phyloP scores from a whole-genome alignment of 257 asterid genomes.

The Mitragyna speciosa region DNA sequence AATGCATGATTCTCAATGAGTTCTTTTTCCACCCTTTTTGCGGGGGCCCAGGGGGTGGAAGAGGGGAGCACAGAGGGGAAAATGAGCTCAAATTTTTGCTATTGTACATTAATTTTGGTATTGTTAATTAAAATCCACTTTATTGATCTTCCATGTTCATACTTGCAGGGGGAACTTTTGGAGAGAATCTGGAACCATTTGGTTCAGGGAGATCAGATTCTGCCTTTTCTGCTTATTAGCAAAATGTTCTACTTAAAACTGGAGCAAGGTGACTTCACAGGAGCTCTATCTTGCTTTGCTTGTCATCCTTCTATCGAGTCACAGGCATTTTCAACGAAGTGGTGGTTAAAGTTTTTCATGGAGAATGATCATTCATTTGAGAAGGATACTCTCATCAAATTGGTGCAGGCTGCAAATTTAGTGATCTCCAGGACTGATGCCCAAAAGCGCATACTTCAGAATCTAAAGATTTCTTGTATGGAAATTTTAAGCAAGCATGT shows the following conservation, averaged over 20 bases:
- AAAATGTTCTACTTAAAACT: conserved; percentile 67
- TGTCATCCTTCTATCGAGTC: conserved; percentile 47
- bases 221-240: conserved; percentile 51
- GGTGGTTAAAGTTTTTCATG: conserved; percentile 58
- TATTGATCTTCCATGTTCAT: background rate
- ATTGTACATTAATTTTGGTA: background rate
- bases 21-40: too few relatives aligned
- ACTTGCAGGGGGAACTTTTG: conserved; percentile 52
- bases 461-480: conserved; percentile 52
- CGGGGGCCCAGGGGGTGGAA: too few relatives aligned
- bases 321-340: conserved; percentile 55
- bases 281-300: conserved; percentile 52
- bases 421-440: conserved; percentile 27
- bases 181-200: conserved; percentile 77
- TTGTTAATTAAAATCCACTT: background rate
- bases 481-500: conserved; percentile 37
- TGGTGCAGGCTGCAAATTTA: conserved; percentile 37
- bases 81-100: background rate
- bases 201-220: conserved; percentile 45
- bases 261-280: conserved; percentile 46
- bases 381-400: conserved; percentile 35
- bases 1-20: too few relatives aligned
- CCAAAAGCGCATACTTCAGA: conserved; percentile 39
- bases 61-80: too few relatives aligned
- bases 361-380: conserved; percentile 46